A percentile compares a stretch with the other conserved stretches of the same genome.
Conservation (phyloP, 352 stramenopile genomes). For the Globisporangium recalcitrans region DNA sequence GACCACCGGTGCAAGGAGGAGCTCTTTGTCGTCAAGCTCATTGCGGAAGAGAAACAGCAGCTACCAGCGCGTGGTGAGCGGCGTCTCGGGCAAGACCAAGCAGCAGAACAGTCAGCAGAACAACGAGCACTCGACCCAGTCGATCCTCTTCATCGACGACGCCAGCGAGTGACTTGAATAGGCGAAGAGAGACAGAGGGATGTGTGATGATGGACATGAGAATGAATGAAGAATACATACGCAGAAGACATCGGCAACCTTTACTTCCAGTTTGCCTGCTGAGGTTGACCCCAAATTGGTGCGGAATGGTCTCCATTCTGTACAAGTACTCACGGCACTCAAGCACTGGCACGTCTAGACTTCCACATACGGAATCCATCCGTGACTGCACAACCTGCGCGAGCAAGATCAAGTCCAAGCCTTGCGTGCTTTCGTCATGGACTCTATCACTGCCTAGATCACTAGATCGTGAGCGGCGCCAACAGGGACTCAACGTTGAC, state of each 20-base stretch:
- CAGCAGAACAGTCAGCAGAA: slow-evolving; percentile 12
- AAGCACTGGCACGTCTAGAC: too few relatives aligned
- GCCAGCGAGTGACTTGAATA: slow-evolving; percentile 43
- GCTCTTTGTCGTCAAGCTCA: neutral
- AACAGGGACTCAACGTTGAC: too few relatives aligned
- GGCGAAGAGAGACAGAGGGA: neutral
- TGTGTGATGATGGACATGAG: neutral
- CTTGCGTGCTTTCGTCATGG: neutral
- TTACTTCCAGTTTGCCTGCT: neutral
- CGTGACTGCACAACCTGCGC: too few relatives aligned
- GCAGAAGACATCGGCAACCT: neutral
- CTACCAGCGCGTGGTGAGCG: slow-evolving; percentile 36
- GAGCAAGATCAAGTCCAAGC: too few relatives aligned
- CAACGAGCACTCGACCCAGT: slow-evolving; percentile 32
- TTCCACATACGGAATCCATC: too few relatives aligned
- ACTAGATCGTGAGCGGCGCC: too few relatives aligned
- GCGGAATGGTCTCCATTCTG: too few relatives aligned
- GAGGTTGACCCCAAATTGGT: too few relatives aligned
- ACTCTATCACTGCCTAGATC: too few relatives aligned
- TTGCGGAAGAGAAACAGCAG: slow-evolving; percentile 10
- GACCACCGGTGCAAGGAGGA: slow-evolving; percentile 21
- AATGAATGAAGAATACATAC: neutral
- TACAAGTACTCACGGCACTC: too few relatives aligned
- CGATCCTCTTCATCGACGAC: slow-evolving; percentile 70
- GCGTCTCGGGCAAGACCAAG: slow-evolving; percentile 30